Base-by-base conservation (phyloP, 495 filamentous ascomycete genomes). In the Penicillium parvum region DNA sequence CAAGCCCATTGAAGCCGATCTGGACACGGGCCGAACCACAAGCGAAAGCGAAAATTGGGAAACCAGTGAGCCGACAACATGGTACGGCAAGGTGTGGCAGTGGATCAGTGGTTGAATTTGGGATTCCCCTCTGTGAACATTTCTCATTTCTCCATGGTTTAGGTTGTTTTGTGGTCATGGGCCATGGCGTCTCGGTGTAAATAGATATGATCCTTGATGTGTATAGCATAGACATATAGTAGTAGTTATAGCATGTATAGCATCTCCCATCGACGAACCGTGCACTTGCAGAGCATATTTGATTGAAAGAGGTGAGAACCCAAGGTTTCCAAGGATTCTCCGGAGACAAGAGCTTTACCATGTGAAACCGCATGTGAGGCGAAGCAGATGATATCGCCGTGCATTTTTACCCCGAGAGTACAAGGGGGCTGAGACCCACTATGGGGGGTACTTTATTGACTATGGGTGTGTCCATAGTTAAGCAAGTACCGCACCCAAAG, bases 41-140 rank as follows among this genome's bases (percentile, higher is more conserved):
- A 37, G 61, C 30, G 71, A 72, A 11, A 73, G 71, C 14, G 67
- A 66, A 43, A 63, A 49, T 2, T 76, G 69, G 66, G 71, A 71
- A 47, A 68, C 71, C 7, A 52, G 54, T 4, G 60, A 57, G 34
- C 65, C 71, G 2, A 71, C 66, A 7, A 71, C 66, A 7, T 66
- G 65, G 67, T 62, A 68, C 25, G 55, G 59, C 21, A 63, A 58
- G 40, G 21, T 40, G 4, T 64, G 52, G 52, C 40, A 29, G 1
- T 51, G 53, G 49, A 45, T 66, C 7, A 30, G 38, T 20, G 53
- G 52, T 11, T 64, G 43, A 52, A 16, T 22, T 25, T 18, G 8
- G 36, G 23, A 14, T 28, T 15, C n/a, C 12, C 5, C n/a, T 20
- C 12, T 23, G 20, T 20, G n/a, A 12, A 45, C 37, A 43, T 18